Evolutionary conservation across 139 green algal genomes (phyloP).

Genomic region (Picochlorum sp.): DNA sequence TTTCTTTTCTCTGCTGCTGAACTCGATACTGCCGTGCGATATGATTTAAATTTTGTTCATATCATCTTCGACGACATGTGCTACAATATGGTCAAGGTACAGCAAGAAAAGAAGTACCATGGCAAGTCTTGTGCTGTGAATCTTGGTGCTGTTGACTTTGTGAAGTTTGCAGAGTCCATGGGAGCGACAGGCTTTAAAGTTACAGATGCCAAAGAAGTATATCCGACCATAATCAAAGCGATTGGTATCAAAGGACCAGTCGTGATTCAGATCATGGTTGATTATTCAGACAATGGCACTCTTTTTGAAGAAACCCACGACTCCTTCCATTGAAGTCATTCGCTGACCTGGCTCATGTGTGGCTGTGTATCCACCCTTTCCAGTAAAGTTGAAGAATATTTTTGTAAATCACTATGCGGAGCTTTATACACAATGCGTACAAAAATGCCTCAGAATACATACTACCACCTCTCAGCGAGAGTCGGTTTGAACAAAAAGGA

Average conservation of each 20-base stretch:
- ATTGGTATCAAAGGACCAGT: conserved; percentile 8
- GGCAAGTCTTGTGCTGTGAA: conserved; percentile 6
- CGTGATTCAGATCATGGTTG: conserved; percentile 10
- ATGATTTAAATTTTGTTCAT: conserved; percentile 14
- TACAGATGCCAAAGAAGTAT: background rate
- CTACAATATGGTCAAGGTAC: conserved; percentile 19
- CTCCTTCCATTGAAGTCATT: conserved; percentile 4
- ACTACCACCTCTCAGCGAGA: conserved; percentile 20
- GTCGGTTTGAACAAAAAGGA: conserved; percentile 40
- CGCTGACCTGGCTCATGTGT: background rate
- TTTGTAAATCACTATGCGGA: background rate
- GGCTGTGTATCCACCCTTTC: too few relatives aligned
- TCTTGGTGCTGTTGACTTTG: conserved; percentile 11
- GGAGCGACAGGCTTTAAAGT: conserved; percentile 8
- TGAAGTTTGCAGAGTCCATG: conserved; percentile 11
- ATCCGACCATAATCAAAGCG: background rate
- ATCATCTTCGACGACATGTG: conserved; percentile 12
- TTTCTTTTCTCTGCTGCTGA: conserved; percentile 17
- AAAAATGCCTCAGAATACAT: conserved; percentile 37
- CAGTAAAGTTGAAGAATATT: background rate
- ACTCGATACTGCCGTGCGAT: conserved; percentile 14
- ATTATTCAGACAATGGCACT: conserved; percentile 10
- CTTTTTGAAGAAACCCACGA: conserved; percentile 13
- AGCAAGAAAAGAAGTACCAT: conserved; percentile 17
- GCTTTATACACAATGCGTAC: conserved; percentile 16